phyloP scores from a whole-genome alignment of 495 filamentous ascomycete species.

The Hyaloscypha hepaticicola region DNA sequence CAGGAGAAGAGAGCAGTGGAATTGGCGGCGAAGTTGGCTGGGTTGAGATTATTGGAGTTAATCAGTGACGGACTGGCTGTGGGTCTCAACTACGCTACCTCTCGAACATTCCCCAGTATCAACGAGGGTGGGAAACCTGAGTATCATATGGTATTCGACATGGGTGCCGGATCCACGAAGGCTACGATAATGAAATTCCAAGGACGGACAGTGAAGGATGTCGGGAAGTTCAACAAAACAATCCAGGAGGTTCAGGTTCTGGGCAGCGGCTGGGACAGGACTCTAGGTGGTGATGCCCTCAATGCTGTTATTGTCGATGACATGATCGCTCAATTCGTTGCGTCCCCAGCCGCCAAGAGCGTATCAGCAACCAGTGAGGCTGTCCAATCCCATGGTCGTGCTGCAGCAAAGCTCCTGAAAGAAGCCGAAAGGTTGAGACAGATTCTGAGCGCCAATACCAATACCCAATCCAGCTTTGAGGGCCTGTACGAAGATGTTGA shows the following conservation, averaged over 20 bases:
- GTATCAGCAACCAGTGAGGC: constrained; percentile 54
- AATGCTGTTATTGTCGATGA: constrained; percentile 86
- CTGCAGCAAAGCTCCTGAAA: constrained; percentile 85
- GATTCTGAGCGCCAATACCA: constrained; percentile 87
- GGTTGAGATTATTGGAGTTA: constrained; percentile 77
- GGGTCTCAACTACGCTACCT: constrained; percentile 91
- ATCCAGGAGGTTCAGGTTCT: constrained; percentile 88
- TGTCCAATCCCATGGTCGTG: constrained; percentile 75
- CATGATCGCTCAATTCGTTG: constrained; percentile 77
- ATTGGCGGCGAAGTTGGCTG: constrained; percentile 82
- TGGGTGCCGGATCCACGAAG: constrained; percentile 96
- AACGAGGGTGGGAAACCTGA: constrained; percentile 86
- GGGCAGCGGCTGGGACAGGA: constrained; percentile 83
- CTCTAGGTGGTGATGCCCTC: constrained; percentile 84
- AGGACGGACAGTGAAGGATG: constrained; percentile 82
- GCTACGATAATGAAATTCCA: constrained; percentile 93
- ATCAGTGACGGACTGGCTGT: constrained; percentile 92
- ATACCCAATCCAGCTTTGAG: constrained; percentile 79
- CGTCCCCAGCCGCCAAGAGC: constrained; percentile 67
- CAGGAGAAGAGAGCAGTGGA: constrained; percentile 84
- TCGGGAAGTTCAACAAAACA: constrained; percentile 94
- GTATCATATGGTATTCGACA: constrained; percentile 91
- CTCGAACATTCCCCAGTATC: constrained; percentile 80
- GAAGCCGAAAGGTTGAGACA: constrained; percentile 87
- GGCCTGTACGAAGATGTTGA: constrained; percentile 86